phyloP scores from a whole-genome alignment of 345 rosid genomes.

The Brassica napus region Da-Ae NC_063452.1:15222001-15222500 shows the following conservation, averaged over 20 bases:
- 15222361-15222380: too few species aligned
- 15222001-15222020: background rate
- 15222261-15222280: too few species aligned
- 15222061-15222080: background rate
- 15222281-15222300: too few species aligned
- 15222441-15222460: background rate
- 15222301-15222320: too few species aligned
- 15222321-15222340: too few species aligned
- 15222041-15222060: background rate
- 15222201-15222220: constrained; percentile 15
- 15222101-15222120: background rate
- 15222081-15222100: background rate
- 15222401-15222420: background rate
- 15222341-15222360: too few species aligned
- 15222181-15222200: constrained; percentile 17
- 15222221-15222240: constrained; percentile 28
- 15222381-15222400: too few species aligned
- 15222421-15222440: background rate
- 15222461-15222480: constrained; percentile 15
- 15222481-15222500: constrained; percentile 5
- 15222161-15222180: background rate
- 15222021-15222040: background rate
- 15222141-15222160: constrained; percentile 1
- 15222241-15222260: background rate
- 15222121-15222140: background rate